Evolutionary conservation across 192 early-diverging fungal genomes (phyloP), one percentile per base, ranked within the genome.

Genomic region (Coemansia sp.): DNA sequence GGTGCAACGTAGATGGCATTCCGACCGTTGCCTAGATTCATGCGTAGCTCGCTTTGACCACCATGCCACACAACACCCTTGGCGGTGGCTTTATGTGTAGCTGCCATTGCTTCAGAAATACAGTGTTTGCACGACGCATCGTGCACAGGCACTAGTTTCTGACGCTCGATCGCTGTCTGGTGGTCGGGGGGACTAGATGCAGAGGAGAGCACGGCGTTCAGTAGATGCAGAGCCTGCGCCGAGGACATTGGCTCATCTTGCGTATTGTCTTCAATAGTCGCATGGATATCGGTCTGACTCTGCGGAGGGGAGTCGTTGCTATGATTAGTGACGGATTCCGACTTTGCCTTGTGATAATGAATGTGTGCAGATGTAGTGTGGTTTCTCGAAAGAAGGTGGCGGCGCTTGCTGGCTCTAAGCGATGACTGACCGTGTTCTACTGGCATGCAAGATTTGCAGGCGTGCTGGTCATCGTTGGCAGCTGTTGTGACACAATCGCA

Each of bases 1-100:
- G 79, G 79, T 15, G 79, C 79, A 38, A 82, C 79, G 48, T 82
- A 82, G 14, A 82, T 71, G 9, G 66, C 74, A 54, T 82, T 82
- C 56, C 74, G 70, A 10, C 79, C 79, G 32, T 59, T 66, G 33
- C 79, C 79, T 52, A 82, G 61, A 36, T 82, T 82, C 71, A 76
- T 73, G 65, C 71, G 74, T 64, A 82, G 59, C 67, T 70, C 79
- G n/a, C 64, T 59, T 32, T 59, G 52, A 63, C 62, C 49, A 43
- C 62, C 66, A 64, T 69, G 67, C 67, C 23, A 32, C 10, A 33
- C 53, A 52, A 46, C 25, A 22, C 65, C 66, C 50, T 49, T 66
- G 32, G 67, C 71, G 23, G 63, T 69, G 13, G 73, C 69, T 41
- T 64, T 43, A 49, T 76, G 75, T 17, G 75, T 40, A 11, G 60